Evolutionary conservation across 805 yeast genomes (phyloP), one percentile per base, ranked within the genome.

Genomic region (Ogataea philodendri): DNA sequence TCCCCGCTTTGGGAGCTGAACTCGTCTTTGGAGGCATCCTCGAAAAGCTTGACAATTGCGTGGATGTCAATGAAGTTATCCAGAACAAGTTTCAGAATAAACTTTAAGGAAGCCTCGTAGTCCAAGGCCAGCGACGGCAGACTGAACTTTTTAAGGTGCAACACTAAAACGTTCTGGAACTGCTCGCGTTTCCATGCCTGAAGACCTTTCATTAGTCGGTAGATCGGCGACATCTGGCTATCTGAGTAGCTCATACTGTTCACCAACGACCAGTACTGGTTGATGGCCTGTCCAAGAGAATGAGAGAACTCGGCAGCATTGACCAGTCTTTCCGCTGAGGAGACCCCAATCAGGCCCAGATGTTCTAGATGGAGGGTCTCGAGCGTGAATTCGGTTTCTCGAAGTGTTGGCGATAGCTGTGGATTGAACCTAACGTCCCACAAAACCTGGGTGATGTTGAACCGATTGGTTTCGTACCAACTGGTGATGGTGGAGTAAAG

Each of bases 111-210:
- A 15, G 56, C 43, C 3, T 62, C 58, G 37, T 62, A 65, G 26
- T 64, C 66, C 17, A 62, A 39, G 14, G 60, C 48, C 11, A 62
- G 30, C 0, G 63, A 54, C 1, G 65, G 60, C n/a, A 54, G 37
- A 0, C 59, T 40, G 16, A 50, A 45, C 25, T 54, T 51, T 22
- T 41, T 49, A 9, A 61, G 33, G 43, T 60, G 55, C 14, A 45
- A 40, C 3, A 42, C 15, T 13, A 62, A 14, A 3, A 52, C 39
- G 15, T 27, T 49, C 3, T 38, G 39, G 38, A 62, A 62, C 16
- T 58, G 63, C 8, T 35, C 41, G 40, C 21, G 69, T 51, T 45
- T 72, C 77, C 62, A 69, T 36, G 39, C 41, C 57, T 67, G 52
- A 56, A 72, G 35, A 19, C 39, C 31, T 23, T 37, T 48, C 41